Base-by-base conservation (phyloP, 345 rosid species). In the Noccaea caerulescens region DNA sequence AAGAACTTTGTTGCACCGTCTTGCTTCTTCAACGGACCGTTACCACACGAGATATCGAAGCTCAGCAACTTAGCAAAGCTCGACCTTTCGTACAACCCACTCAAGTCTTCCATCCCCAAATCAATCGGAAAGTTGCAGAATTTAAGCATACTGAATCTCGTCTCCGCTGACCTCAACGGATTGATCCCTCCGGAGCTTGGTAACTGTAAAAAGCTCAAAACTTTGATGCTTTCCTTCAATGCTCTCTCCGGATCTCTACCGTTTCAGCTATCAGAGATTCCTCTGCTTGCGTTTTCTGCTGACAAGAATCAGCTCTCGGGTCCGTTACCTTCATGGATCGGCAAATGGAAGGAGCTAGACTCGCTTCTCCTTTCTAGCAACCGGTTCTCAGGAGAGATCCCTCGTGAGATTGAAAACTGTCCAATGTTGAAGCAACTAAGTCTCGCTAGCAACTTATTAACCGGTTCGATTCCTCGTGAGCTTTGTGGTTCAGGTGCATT, bases 41-140 rank as follows among this genome's bases (percentile, higher is more conserved):
- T 92, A 18, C 98, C 99, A 32, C 79, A 85, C 10, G 82, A 80
- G 66, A 57, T 94, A 0, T 79, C 83, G 0, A 79, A 81, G 55
- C 72, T 94, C 45, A 67, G 52, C 10, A 68, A 81, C 1, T 76
- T 94, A 0, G 78, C 58, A 30, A 82, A 83, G 33, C 88, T 92
- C 3, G 97, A 92, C 77, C 88, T 94, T 59, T 94, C 98, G 4
- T 75, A 87, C 53, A 94, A 94, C 76, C 98, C 96, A 5, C 78
- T 94, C 78, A 85, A 75, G 62, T 84, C 85, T 75, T 58, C 84
- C 1, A 82, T 91, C 18, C 97, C 98, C 0, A 83, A 69, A 39
- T 79, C 70, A 4, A 60, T 87, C 0, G 99, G 96, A 13, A 69
- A 84, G 72, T 58, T 94, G 47, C 33, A 78, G 58, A 89, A 78